Conservation (phyloP, 768 basidiomycete genomes). For the Pulveroboletus frians region DNA sequence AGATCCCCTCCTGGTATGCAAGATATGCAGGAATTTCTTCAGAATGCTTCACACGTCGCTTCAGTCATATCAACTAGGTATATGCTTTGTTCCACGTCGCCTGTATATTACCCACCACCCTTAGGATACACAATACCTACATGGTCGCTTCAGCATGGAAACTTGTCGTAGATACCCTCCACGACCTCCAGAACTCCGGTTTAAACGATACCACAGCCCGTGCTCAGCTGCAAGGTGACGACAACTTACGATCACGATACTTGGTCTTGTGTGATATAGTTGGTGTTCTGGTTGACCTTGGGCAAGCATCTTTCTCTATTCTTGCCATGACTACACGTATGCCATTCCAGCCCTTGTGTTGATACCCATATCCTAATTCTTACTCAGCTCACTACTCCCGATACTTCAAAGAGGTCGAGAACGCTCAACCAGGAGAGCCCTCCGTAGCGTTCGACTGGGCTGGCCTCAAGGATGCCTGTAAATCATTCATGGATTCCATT, state of each 20-base stretch:
- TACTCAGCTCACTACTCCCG: conserved; percentile 61
- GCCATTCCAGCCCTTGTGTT: conserved; percentile 19
- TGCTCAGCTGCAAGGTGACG: conserved; percentile 47
- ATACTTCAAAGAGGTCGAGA: conserved; percentile 54
- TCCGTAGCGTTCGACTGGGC: conserved; percentile 64
- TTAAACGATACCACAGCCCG: conserved; percentile 51
- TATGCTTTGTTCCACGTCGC: conserved; percentile 5
- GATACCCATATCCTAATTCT: conserved; percentile 3
- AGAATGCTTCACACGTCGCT: conserved; percentile 50
- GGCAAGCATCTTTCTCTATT: conserved; percentile 61
- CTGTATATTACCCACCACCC: conserved; percentile 3
- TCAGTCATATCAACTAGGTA: conserved; percentile 58
- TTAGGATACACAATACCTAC: conserved; percentile 76
- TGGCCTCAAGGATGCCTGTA: conserved; percentile 55
- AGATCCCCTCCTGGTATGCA: conserved; percentile 35
- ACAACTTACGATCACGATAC: conserved; percentile 50
- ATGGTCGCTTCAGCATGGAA: conserved; percentile 83
- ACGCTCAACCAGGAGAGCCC: conserved; percentile 38
- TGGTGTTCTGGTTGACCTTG: conserved; percentile 50
- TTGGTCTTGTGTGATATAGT: conserved; percentile 63
- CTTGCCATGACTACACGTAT: conserved; percentile 68
- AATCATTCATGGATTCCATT: conserved; percentile 79
- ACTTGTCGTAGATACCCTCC: conserved; percentile 56
- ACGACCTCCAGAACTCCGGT: conserved; percentile 49
- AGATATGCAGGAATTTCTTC: conserved; percentile 27